phyloP scores from a whole-genome alignment of 305 asterid species.

The Euphrasia arctica region DNA sequence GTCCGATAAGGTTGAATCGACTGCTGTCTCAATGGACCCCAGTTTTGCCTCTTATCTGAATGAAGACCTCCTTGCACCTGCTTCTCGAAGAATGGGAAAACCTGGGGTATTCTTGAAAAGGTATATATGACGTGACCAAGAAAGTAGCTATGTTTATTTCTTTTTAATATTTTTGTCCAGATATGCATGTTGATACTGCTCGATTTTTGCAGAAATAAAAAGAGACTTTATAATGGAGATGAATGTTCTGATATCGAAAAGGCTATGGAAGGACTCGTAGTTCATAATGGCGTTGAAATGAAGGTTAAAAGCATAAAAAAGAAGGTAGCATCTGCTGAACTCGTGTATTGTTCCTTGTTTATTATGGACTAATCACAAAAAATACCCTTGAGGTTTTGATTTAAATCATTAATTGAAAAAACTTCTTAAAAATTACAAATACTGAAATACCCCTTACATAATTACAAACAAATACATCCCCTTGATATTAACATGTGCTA shows the following conservation, averaged over 20 bases:
- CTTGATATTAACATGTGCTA: not conserved
- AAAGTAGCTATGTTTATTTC: constrained; percentile 17
- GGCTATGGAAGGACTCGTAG: constrained; percentile 57
- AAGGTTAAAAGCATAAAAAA: constrained; percentile 48
- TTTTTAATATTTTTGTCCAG: constrained; percentile 10
- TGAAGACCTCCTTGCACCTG: constrained; percentile 54
- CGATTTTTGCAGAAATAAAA: constrained; percentile 60
- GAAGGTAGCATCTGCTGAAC: constrained; percentile 49
- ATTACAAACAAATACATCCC: no score
- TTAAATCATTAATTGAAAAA: not conserved
- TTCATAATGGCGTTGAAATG: constrained; percentile 59
- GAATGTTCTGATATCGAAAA: constrained; percentile 39
- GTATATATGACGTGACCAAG: constrained; percentile 34
- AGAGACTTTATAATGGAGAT: constrained; percentile 38
- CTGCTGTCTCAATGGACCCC: constrained; percentile 69
- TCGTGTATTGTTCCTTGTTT: constrained; percentile 11
- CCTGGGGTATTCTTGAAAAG: constrained; percentile 70
- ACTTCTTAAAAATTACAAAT: not conserved
- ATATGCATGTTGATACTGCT: constrained; percentile 22
- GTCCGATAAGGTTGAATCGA: constrained; percentile 66
- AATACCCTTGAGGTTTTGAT: not conserved
- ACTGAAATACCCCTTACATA: not conserved
- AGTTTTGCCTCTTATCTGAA: constrained; percentile 63
- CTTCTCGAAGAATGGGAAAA: constrained; percentile 36
- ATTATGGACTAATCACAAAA: not conserved